Evolutionary conservation across 2,329 filamentous ascomycete species (phyloP).

Genomic region (Hypoxylon sp.): DNA sequence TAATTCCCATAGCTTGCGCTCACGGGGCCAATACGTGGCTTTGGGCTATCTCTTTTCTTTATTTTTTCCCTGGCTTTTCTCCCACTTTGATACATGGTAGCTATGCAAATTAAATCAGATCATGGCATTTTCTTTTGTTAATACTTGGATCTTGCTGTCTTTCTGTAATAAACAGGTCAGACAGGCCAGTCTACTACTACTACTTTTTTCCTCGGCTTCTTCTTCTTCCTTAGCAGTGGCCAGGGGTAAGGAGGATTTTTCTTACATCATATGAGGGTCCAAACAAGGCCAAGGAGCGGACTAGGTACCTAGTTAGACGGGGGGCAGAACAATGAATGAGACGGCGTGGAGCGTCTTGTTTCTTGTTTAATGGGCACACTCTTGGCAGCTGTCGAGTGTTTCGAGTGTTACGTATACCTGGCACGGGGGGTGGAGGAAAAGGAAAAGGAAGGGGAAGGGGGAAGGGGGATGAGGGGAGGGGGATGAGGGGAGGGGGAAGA

Average conservation of each 20-base stretch:
- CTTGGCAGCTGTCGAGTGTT: neutral
- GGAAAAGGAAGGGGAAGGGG: neutral
- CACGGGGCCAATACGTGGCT: too few species aligned
- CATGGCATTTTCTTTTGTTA: slow-evolving; percentile 20
- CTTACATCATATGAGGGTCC: too few species aligned
- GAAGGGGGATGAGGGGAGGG: too few species aligned
- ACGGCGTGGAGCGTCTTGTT: neutral
- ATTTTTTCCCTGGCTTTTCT: neutral
- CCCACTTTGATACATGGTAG: neutral
- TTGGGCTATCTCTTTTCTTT: too few species aligned
- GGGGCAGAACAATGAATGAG: neutral
- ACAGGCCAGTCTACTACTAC: neutral
- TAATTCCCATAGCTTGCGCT: neutral
- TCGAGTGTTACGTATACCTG: neutral
- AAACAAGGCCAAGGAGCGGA: too few species aligned
- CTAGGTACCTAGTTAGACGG: too few species aligned
- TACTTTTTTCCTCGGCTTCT: neutral
- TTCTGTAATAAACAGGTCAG: too few species aligned
- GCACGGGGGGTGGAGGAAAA: neutral
- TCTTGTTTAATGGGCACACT: neutral
- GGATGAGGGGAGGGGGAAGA: too few species aligned
- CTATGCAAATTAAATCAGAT: slow-evolving; percentile 5
- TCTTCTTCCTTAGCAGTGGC: neutral
- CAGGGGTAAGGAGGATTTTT: neutral
- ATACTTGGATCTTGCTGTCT: too few species aligned